phyloP scores from a whole-genome alignment of 805 yeast species.

The Schizosaccharomyces octosporus region DNA sequence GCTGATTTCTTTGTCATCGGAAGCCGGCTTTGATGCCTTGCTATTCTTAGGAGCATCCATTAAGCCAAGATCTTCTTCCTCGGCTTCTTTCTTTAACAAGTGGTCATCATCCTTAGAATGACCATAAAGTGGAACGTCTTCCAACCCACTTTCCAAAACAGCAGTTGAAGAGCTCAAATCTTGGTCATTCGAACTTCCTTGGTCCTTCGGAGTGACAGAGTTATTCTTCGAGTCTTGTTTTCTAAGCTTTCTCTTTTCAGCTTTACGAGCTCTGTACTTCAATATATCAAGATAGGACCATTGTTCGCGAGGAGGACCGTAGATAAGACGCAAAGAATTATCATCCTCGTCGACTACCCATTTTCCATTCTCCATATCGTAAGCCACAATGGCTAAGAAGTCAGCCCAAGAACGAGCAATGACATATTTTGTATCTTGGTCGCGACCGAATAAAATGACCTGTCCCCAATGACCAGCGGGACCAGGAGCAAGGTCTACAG shows the following conservation, averaged over 20 bases:
- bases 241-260: neutral
- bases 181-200: neutral
- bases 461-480: conserved; percentile 67
- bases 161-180: neutral
- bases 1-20: neutral
- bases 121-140: neutral
- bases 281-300: neutral
- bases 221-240: neutral
- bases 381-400: conserved; percentile 57
- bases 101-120: neutral
- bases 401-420: conserved; percentile 78
- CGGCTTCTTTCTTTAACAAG: neutral
- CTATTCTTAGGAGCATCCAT: neutral
- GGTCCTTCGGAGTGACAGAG: neutral
- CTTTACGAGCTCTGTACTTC: neutral
- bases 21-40: neutral
- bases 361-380: conserved; percentile 67
- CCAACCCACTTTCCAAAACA: neutral
- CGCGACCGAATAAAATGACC: conserved; percentile 79
- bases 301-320: conserved; percentile 2
- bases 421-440: conserved; percentile 70
- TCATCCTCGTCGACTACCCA: conserved; percentile 39
- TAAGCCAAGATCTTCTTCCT: neutral
- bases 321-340: neutral
- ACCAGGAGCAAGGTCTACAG: conserved; percentile 68